Conservation (phyloP, 306 rosid genomes). For the Vigna unguiculata region DNA sequence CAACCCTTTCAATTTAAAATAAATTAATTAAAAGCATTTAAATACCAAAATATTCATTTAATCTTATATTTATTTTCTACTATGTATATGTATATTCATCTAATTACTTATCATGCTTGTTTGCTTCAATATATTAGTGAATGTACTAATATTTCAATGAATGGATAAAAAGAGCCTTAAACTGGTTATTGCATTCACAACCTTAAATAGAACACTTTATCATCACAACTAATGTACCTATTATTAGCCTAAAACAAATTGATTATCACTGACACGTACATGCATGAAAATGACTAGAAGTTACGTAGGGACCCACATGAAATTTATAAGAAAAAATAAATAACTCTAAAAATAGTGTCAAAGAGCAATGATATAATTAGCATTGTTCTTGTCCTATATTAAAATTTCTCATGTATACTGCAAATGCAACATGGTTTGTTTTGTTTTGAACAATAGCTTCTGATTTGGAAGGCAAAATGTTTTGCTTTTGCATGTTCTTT, state of each 20-base stretch:
- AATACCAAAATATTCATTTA: too few relatives aligned
- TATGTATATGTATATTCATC: background rate
- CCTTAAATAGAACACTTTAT: background rate
- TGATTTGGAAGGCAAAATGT: conserved; percentile 49
- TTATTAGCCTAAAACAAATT: background rate
- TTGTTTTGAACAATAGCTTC: conserved; percentile 9
- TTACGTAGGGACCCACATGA: background rate
- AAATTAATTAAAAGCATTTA: too few relatives aligned
- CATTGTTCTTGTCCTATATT: conserved; percentile 9
- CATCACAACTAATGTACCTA: background rate
- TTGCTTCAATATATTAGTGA: background rate
- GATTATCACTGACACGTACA: background rate
- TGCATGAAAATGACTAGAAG: background rate
- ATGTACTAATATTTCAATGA: too few relatives aligned
- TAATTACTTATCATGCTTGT: background rate
- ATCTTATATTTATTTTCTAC: background rate
- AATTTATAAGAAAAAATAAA: background rate
- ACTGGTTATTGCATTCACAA: background rate
- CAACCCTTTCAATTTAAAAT: too few relatives aligned
- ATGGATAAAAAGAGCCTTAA: background rate
- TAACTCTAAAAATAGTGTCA: background rate
- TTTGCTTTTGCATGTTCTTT: conserved; percentile 45
- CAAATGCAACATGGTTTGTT: conserved; percentile 42
- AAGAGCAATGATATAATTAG: background rate
- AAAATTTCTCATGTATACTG: background rate